Evolutionary conservation across 345 rosid genomes (phyloP).

Genomic region (Raphanus sativus): DNA sequence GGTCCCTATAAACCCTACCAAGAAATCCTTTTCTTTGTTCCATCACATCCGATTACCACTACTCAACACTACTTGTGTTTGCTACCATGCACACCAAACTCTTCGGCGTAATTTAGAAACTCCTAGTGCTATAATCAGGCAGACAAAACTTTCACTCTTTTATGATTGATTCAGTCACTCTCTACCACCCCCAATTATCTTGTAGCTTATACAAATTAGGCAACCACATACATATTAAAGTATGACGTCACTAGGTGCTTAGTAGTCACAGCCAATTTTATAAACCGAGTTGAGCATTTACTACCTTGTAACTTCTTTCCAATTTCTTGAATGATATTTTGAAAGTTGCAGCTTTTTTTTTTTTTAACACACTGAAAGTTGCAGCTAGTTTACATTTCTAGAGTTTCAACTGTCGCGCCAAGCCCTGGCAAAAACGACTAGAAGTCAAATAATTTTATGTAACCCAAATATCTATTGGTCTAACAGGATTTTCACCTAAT

Average conservation of each 20-base stretch:
- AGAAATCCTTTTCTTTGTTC: constrained; percentile 27
- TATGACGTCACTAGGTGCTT: constrained; percentile 4
- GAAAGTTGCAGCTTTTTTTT: neutral
- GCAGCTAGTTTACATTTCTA: neutral
- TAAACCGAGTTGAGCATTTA: neutral
- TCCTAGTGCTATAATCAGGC: constrained; percentile 18
- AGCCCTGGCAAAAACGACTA: neutral
- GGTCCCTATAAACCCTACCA: constrained; percentile 34
- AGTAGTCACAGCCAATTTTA: neutral
- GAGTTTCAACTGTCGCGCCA: neutral
- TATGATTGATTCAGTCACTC: constrained; percentile 19
- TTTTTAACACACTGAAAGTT: no score
- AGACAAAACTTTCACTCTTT: constrained; percentile 41
- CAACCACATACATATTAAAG: constrained; percentile 8
- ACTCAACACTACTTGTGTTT: constrained; percentile 23
- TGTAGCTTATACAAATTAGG: constrained; percentile 1
- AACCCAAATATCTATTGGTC: neutral
- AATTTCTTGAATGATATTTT: no score
- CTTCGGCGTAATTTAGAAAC: constrained; percentile 14
- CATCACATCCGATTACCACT: constrained; percentile 42
- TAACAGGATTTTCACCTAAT: neutral
- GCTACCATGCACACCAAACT: constrained; percentile 10
- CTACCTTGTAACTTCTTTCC: neutral
- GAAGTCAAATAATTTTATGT: neutral
- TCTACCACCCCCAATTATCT: neutral